Conservation (phyloP, 768 basidiomycete genomes). For the Megacollybia marginata region DNA sequence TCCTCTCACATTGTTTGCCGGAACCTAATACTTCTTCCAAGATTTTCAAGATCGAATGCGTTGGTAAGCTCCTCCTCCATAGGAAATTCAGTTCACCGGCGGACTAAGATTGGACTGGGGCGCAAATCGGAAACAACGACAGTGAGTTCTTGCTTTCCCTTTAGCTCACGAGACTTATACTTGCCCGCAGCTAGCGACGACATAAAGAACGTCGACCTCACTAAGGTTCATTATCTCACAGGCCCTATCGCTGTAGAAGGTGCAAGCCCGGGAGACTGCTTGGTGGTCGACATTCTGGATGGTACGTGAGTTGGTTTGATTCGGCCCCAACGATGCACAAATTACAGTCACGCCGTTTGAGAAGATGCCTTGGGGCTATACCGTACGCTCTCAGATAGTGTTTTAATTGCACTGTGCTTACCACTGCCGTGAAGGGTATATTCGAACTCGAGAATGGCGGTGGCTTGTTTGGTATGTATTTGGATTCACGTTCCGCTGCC, state of each 20-base stretch:
- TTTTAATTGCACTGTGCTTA: neutral
- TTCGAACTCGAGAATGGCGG: conserved; percentile 71
- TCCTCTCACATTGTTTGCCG: neutral
- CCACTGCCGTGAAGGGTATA: conserved; percentile 43
- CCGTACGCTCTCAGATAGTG: conserved; percentile 26
- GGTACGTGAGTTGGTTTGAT: conserved; percentile 24
- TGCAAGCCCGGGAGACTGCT: conserved; percentile 71
- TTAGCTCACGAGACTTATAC: neutral
- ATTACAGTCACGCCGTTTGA: conserved; percentile 54
- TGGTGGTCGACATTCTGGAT: conserved; percentile 77
- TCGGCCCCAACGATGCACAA: neutral
- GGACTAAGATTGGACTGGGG: conserved; percentile 67
- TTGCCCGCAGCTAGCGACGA: conserved; percentile 52
- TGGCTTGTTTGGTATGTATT: conserved; percentile 50
- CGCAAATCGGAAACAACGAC: conserved; percentile 73
- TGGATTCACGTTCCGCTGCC: neutral
- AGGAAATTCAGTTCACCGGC: neutral
- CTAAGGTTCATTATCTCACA: conserved; percentile 65
- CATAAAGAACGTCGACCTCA: conserved; percentile 56
- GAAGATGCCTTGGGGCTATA: conserved; percentile 80
- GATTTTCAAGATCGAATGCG: conserved; percentile 67
- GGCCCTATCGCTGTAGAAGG: conserved; percentile 72
- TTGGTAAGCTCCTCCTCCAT: conserved; percentile 33
- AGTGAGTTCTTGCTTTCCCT: conserved; percentile 27
- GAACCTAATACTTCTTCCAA: conserved; percentile 16